Conservation (phyloP, 208 protist genomes). For the Crithidia thermophila region DNA sequence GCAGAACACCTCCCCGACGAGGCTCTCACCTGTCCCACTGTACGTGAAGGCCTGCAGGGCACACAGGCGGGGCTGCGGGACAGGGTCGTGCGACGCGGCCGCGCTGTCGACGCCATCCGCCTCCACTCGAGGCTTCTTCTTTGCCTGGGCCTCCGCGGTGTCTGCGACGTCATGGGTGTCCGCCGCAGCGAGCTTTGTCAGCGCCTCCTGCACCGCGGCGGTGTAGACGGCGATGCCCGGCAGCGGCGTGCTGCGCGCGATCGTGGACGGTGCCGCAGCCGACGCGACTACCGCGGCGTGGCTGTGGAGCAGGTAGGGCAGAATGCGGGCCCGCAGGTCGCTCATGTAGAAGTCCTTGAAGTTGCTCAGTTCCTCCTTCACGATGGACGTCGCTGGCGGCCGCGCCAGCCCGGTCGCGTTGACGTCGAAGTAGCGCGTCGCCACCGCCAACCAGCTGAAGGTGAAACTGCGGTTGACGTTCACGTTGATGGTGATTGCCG, state of each 20-base stretch:
- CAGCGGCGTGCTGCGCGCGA: conserved; percentile 14
- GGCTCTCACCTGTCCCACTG: conserved; percentile 53
- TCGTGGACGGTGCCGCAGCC: conserved; percentile 13
- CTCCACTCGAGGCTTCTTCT: conserved; percentile 1
- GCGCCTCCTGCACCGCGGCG: conserved; percentile 2
- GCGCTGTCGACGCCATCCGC: neutral
- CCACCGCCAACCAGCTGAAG: conserved; percentile 82
- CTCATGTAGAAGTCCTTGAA: conserved; percentile 92
- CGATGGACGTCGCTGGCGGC: conserved; percentile 41
- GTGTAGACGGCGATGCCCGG: conserved; percentile 31
- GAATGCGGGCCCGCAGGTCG: conserved; percentile 72
- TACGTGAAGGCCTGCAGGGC: conserved; percentile 68
- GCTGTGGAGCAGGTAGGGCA: conserved; percentile 55
- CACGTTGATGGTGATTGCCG: conserved; percentile 76
- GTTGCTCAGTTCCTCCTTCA: conserved; percentile 82
- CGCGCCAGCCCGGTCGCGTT: conserved; percentile 32
- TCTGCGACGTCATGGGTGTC: neutral
- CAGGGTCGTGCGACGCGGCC: neutral
- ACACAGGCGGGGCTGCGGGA: neutral
- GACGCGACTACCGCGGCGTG: conserved; percentile 38
- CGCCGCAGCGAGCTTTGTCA: neutral
- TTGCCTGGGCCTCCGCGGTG: neutral
- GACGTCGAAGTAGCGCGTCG: conserved; percentile 68
- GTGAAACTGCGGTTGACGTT: conserved; percentile 83
- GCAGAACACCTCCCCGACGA: conserved; percentile 70